Evolutionary conservation across 257 asterid species (phyloP), one percentile per base, ranked within the genome.

Genomic region (Przewalskia tangutica): DNA sequence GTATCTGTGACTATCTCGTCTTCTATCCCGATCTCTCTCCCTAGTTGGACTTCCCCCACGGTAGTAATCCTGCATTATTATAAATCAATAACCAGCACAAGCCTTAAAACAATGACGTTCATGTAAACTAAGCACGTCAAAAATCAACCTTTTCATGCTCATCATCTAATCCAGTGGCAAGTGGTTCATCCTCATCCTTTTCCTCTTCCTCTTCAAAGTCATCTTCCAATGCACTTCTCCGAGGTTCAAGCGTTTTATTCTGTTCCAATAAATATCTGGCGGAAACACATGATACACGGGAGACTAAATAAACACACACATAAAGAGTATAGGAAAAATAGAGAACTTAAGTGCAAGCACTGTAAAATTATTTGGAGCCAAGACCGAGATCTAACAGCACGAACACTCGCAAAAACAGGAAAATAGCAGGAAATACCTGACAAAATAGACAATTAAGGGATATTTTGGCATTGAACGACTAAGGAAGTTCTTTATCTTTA

Each of bases 161-260:
- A 56, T 89, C 82, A 59, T 92, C 97, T 65, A 87, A 42, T 84
- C 88, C 98, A 87, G 87, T 89, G 58, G 87, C 88, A 58, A 89
- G 86, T 71, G 86, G 96, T 11, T 91, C 97, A 58, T 96, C 98
- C 77, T 96, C 99, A 84, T 95, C 97, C 50, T 94, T 94, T 85
- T 94, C 98, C 87, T 95, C 98, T 79, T 96, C 98, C 89, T 95
- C 99, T 91, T 94, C 99, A 88, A 91, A 96, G 88, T 96, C 99
- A 88, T 96, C 99, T 87, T 96, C 99, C 76, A 96, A 94, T 18
- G 97, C 99, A 91, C 99, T 96, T 89, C 94, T 88, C 87, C 99
- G 89, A 60, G 90, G 95, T 85, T 93, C 98, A 20, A 96, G 88
- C n/a, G 90, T 81, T 64, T 95, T 95, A 77, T 89, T 70, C 65